Evolutionary conservation across 371 early-diverging fungal species (phyloP).

Genomic region (Mucor plumbeus): DNA sequence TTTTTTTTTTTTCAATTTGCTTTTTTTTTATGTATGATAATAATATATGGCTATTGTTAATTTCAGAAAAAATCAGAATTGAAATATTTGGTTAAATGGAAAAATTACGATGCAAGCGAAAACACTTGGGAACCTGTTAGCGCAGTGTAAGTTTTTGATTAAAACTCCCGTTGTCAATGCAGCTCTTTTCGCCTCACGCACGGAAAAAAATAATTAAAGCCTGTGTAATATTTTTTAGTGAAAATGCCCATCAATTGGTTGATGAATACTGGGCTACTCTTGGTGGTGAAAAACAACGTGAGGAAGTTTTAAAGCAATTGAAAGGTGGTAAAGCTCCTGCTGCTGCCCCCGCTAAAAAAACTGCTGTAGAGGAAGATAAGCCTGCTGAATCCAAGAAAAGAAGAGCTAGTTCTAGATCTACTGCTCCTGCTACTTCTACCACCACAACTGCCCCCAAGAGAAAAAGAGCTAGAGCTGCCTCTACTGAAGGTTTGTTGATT

Average conservation of each 20-base stretch:
- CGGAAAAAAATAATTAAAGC: no score
- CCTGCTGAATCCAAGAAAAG: background rate
- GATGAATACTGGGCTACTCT: conserved; percentile 18
- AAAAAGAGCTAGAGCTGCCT: background rate
- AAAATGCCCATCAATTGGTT: conserved; percentile 12
- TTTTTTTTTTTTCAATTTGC: background rate
- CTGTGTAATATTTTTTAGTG: background rate
- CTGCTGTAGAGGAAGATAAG: background rate
- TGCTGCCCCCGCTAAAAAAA: background rate
- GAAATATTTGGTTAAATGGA: conserved; percentile 25
- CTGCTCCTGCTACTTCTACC: background rate
- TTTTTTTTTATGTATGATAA: background rate
- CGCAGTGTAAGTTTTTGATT: conserved; percentile 10
- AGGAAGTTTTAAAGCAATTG: background rate
- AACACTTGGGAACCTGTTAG: conserved; percentile 27
- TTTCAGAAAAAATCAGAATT: background rate
- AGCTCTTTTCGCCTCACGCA: no score
- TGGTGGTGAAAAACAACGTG: conserved; percentile 13
- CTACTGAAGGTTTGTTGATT: no score
- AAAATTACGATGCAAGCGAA: conserved; percentile 9
- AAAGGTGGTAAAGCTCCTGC: background rate
- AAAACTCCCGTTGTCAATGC: background rate
- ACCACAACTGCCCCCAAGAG: background rate
- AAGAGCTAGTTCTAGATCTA: no score
- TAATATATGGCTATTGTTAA: background rate